Evolutionary conservation across 2,329 filamentous ascomycete species (phyloP).

Genomic region (Nemania bipapillata): DNA sequence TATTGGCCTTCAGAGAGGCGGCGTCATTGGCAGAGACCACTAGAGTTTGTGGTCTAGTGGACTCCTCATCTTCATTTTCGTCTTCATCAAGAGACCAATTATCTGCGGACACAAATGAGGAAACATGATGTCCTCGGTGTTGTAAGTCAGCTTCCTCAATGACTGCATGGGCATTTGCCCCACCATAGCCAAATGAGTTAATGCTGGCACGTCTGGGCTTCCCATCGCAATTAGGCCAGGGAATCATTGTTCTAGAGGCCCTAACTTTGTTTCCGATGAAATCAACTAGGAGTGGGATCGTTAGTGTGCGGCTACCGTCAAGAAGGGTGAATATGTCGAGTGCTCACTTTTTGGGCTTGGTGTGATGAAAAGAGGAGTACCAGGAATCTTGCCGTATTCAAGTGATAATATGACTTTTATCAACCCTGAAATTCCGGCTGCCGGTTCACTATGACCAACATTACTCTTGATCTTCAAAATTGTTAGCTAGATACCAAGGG

Average conservation of each 20-base stretch:
- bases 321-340: too few relatives aligned
- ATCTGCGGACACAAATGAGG: too few relatives aligned
- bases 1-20: slow-evolving; percentile 41
- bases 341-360: too few relatives aligned
- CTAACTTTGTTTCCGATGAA: not conserved
- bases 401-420: slow-evolving; percentile 40
- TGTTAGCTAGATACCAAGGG: too few relatives aligned
- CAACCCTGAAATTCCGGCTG: slow-evolving; percentile 38
- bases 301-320: too few relatives aligned
- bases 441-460: slow-evolving; percentile 41
- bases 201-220: slow-evolving; percentile 26
- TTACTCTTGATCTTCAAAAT: slow-evolving; percentile 33
- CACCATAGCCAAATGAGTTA: slow-evolving; percentile 37
- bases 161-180: slow-evolving; percentile 14
- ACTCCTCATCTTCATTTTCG: too few relatives aligned
- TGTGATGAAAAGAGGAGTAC: too few relatives aligned
- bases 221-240: slow-evolving; percentile 22
- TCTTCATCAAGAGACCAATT: too few relatives aligned
- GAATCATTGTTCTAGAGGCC: not conserved
- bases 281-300: too few relatives aligned
- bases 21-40: slow-evolving; percentile 46
- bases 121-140: too few relatives aligned
- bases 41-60: slow-evolving; percentile 27
- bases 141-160: too few relatives aligned
- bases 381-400: slow-evolving; percentile 35